phyloP scores from a whole-genome alignment of 2,329 filamentous ascomycete genomes.

The Neospermospora avenae region DNA sequence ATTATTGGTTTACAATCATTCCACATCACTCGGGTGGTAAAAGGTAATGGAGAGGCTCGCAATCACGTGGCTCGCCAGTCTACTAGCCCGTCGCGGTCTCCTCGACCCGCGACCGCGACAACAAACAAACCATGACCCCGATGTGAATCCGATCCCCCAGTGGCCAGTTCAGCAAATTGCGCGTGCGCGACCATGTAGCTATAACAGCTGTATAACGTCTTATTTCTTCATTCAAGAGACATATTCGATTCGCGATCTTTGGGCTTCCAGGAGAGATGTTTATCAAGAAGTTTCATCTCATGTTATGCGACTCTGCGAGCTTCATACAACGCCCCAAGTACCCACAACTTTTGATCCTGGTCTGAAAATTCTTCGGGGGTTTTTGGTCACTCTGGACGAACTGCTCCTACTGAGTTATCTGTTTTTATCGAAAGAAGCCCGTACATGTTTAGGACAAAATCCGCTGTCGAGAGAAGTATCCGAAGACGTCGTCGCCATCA shows the following conservation, averaged over 20 bases:
- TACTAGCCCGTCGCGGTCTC: neutral
- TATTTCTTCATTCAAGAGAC: neutral
- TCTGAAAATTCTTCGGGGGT: neutral
- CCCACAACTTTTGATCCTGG: neutral
- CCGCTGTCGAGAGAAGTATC: neutral
- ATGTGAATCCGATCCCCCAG: too few species aligned
- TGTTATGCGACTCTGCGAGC: slow-evolving; percentile 27
- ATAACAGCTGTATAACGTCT: neutral
- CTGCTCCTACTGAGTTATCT: neutral
- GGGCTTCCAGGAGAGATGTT: neutral
- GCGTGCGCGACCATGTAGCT: too few species aligned
- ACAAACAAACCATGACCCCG: neutral
- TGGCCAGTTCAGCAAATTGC: too few species aligned
- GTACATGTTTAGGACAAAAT: neutral
- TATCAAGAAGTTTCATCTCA: slow-evolving; percentile 30
- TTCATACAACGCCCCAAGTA: slow-evolving; percentile 26
- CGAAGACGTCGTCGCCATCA: neutral
- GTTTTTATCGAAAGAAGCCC: neutral
- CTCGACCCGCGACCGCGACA: neutral
- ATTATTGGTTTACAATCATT: neutral
- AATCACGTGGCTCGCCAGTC: neutral
- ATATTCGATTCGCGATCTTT: neutral
- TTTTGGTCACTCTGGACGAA: slow-evolving; percentile 7
- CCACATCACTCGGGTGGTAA: neutral
- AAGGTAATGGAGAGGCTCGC: neutral